Base-by-base conservation (phyloP, 1,139 yeast genomes). In the Suhomyces ambrosiae region DNA sequence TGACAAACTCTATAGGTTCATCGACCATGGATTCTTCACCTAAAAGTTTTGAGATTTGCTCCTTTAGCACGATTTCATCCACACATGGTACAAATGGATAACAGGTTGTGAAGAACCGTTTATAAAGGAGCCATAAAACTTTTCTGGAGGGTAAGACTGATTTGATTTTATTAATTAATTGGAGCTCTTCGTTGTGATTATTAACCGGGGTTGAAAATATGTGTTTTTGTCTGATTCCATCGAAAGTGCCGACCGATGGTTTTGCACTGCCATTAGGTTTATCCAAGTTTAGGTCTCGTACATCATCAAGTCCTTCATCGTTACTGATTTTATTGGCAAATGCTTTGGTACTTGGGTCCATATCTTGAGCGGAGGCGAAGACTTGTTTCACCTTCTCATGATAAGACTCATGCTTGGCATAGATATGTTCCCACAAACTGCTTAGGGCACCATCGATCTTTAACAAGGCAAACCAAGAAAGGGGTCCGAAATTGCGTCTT, bases 71-170 rank as follows among this genome's bases (percentile, higher is more conserved):
- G 13, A 41, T 46, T 45, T 78, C 80, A 50, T 78, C 82, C 11
- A 78, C 44, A 24, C 73, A 63, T 1, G 83, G 82, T 30, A 75
- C 60, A 27, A 68, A 68, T 1, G 80, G 77, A 46, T 76, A 74
- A 8, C 76, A 56, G 25, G 61, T 57, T 19, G 58, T 58, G 54
- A 78, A 76, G 45, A 71, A 79, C 16, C 72, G 50, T 24, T 54
- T 53, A 13, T 54, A 42, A 11, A 61, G 41, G 21, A 59, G 41
- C 54, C 68, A 57, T 9, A 76, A 55, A 2, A 71, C 62, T 21
- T 58, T 56, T 37, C 59, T 59, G 6, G 71, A 65, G 1, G 83
- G 83, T 10, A 61, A 40, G 60, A 52, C 14, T 38, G 39, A 23
- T 34, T 50, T 53, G 16, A 65, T 56, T 24, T 50, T 49, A 4